Percentiles rank a stretch among this genome's conserved stretches.
Evolutionary conservation across 352 stramenopile genomes (phyloP).

Genomic region (Phytophthora litchii): DNA sequence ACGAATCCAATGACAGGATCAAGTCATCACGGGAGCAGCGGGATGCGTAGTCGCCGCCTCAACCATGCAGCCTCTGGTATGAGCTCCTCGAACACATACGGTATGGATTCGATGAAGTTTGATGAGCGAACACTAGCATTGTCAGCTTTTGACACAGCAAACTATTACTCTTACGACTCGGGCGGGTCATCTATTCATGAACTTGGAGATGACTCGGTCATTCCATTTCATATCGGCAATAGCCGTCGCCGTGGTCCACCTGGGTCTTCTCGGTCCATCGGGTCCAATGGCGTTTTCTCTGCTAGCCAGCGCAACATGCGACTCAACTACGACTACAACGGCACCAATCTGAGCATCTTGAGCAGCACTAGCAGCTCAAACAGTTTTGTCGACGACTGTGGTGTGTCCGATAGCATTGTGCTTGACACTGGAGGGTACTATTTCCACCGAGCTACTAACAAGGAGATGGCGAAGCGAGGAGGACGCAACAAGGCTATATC

Average conservation of each 20-base stretch:
- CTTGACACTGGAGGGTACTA: constrained; percentile 75
- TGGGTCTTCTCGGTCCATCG: constrained; percentile 36
- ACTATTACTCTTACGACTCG: constrained; percentile 41
- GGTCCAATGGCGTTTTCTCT: constrained; percentile 30
- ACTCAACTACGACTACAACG: constrained; percentile 41
- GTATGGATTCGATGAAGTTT: constrained; percentile 53
- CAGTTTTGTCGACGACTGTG: constrained; percentile 54
- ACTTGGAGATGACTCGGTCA: constrained; percentile 21
- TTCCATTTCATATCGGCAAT: constrained; percentile 33
- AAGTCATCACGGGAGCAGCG: constrained; percentile 7
- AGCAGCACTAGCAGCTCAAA: constrained; percentile 55
- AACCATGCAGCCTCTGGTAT: constrained; percentile 35
- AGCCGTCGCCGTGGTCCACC: constrained; percentile 26
- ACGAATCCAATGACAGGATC: constrained; percentile 36
- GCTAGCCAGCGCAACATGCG: constrained; percentile 35
- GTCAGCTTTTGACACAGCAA: constrained; percentile 38
- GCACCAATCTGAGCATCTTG: constrained; percentile 39
- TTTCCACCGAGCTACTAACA: constrained; percentile 51
- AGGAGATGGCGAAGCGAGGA: constrained; percentile 22
- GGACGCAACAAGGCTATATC: constrained; percentile 23
- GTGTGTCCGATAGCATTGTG: constrained; percentile 67
- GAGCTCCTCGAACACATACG: constrained; percentile 34
- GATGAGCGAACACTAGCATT: constrained; percentile 43
- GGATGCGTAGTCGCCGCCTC: constrained; percentile 24
- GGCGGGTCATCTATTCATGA: constrained; percentile 37